A percentile compares a stretch with the other conserved stretches of the same genome.
phyloP scores from a whole-genome alignment of 78 protist species.

The Dictyostelium intermedium region DNA sequence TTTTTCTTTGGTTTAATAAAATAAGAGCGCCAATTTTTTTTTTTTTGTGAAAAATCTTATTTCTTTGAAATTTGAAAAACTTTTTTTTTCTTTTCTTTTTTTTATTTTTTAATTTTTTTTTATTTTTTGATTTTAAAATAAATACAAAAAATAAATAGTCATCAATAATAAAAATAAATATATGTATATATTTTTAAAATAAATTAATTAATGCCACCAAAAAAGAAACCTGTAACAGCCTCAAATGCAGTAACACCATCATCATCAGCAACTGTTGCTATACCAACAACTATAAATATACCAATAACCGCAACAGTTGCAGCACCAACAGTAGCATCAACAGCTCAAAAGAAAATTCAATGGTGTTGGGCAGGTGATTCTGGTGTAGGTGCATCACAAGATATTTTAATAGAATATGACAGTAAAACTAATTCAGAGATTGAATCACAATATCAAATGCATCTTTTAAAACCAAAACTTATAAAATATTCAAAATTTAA shows the following conservation, averaged over 20 bases:
- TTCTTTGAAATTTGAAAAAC: neutral
- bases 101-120: neutral
- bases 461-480: neutral
- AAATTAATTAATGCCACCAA: neutral
- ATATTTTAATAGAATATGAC: conserved; percentile 48
- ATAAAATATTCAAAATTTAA: neutral
- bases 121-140: neutral
- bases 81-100: neutral
- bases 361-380: conserved; percentile 79
- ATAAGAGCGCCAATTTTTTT: too few relatives aligned
- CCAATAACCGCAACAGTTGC: neutral
- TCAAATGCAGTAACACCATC: neutral
- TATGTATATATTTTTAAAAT: neutral
- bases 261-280: neutral
- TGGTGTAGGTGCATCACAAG: conserved; percentile 27
- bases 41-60: neutral
- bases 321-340: neutral
- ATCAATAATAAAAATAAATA: neutral
- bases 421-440: neutral
- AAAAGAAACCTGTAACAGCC: neutral
- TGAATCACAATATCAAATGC: conserved; percentile 47
- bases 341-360: conserved; percentile 19
- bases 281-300: neutral
- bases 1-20: too few relatives aligned
- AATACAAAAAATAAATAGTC: too few relatives aligned